Percentiles rank a stretch among this genome's conserved stretches.
Evolutionary conservation across 1,284 basidiomycete genomes (phyloP).

Genomic region (Apiotrichum akiyoshidainum): DNA sequence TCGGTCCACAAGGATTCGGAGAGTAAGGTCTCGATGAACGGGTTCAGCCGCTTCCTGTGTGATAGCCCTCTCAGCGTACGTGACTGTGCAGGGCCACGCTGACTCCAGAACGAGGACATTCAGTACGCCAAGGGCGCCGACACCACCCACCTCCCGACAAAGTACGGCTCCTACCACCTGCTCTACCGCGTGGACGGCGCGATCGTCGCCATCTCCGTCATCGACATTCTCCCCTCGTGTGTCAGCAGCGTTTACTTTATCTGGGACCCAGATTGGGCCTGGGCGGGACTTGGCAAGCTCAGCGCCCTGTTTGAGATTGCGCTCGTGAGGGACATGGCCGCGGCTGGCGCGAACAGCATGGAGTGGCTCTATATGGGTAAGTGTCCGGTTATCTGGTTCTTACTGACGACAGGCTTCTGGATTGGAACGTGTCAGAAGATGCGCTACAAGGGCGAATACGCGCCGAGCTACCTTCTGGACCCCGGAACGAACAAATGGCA

Average conservation of each 20-base stretch:
- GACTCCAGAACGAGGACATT: conserved; percentile 3
- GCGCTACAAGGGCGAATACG: conserved; percentile 92
- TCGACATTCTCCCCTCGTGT: conserved; percentile 86
- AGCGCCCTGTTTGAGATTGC: conserved; percentile 76
- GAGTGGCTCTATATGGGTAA: conserved; percentile 78
- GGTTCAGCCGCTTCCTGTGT: conserved; percentile 74
- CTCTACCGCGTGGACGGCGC: conserved; percentile 74
- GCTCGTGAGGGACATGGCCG: conserved; percentile 67
- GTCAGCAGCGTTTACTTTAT: conserved; percentile 96
- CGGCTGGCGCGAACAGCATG: conserved; percentile 64
- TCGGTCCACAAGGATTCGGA: conserved; percentile 68
- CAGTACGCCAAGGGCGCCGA: conserved; percentile 17
- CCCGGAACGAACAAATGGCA: conserved; percentile 77
- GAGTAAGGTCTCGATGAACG: conserved; percentile 54
- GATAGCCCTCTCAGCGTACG: conserved; percentile 67
- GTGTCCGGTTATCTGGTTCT: conserved; percentile 20
- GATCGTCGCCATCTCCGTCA: conserved; percentile 80
- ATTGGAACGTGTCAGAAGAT: conserved; percentile 91
- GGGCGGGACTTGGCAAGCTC: conserved; percentile 72
- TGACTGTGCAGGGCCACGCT: background rate
- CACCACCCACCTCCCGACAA: conserved; percentile 60
- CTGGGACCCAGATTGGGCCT: conserved; percentile 75
- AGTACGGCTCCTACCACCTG: conserved; percentile 82
- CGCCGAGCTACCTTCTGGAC: conserved; percentile 82
- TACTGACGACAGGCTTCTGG: conserved; percentile 68